These are phyloP conservation scores for Raddia distichophylla DNA, from an alignment of 176 grass and related monocot genomes.

Conservation along the genomic window DNA sequence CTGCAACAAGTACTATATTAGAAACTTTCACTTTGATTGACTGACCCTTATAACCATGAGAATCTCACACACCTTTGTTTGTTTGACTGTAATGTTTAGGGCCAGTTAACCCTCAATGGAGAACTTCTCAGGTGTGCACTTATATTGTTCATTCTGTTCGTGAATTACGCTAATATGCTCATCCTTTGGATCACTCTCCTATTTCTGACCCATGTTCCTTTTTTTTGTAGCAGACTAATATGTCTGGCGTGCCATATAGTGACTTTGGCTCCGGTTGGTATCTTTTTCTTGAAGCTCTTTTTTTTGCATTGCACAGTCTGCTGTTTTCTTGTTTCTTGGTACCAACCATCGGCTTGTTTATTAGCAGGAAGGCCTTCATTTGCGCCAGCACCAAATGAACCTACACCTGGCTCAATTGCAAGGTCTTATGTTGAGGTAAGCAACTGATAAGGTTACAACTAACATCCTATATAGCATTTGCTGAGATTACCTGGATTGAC, in stretches of 20 bases:
- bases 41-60: neutral
- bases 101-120: constrained; percentile 66
- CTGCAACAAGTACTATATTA: neutral
- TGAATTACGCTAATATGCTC: neutral
- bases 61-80: constrained; percentile 36
- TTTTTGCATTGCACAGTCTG: neutral
- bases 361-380: constrained; percentile 64
- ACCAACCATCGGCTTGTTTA: neutral
- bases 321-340: neutral
- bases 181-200: neutral
- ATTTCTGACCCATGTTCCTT: constrained; percentile 31
- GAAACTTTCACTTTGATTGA: neutral
- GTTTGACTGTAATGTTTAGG: constrained; percentile 51
- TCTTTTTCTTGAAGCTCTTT: neutral
- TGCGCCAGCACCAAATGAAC: constrained; percentile 46
- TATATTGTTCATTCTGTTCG: constrained; percentile 7
- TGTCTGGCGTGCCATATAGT: constrained; percentile 44
- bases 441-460: neutral
- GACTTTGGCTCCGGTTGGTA: constrained; percentile 56
- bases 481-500: constrained; percentile 26
- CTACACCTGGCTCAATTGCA: constrained; percentile 43
- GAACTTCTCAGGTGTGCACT: constrained; percentile 68
- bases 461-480: neutral
- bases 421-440: constrained; percentile 65
- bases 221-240: constrained; percentile 51